Base-by-base conservation (phyloP, 495 filamentous ascomycete genomes). In the Penicillium atrosanguineum region DNA sequence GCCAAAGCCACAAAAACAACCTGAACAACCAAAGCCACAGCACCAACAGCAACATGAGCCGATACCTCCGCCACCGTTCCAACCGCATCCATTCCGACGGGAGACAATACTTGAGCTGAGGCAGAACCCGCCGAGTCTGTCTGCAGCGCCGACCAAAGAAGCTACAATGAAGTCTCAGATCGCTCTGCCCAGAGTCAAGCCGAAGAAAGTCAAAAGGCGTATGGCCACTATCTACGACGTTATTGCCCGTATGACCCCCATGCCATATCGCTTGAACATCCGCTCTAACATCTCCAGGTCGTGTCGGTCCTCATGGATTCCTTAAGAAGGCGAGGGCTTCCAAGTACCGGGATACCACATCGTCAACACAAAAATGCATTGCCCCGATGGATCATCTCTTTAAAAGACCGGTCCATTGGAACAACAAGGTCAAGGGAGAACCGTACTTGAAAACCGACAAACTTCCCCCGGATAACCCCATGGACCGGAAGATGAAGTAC, bases 341-440 rank as follows among this genome's bases (percentile, higher is more conserved):
- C 31, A 70, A 60, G 49, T 69, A 74, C 50, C 72, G 78, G 29
- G 82, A 81, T 59, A 81, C 74, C 18, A 64, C 75, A 6, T 82
- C 83, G 14, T 75, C 76, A 18, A 79, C 76, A 37, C 69, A 69
- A 18, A 70, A 72, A 19, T 63, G 81, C 2, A 66, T 88, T 14
- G 76, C 83, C 0, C 88, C 91, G 3, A 90, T 94, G 53, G 84
- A 92, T 53, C 83, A 87, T 36, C 77, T 95, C 4, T 91, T 90
- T 61, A 82, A 83, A 39, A 75, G 76, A 39, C 68, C 71, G 41
- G 71, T 78, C 56, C 86, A 85, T 3, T 86, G 88, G 19, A 68
- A 63, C 2, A 79, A 86, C 41, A 89, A 82, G 61, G 78, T 77
- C 44, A 87, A 91, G 64, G 75, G 82, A 44, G 89, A 91, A 63